Conservation (phyloP, 208 protist species). For the Angomonas desouzai region DNA sequence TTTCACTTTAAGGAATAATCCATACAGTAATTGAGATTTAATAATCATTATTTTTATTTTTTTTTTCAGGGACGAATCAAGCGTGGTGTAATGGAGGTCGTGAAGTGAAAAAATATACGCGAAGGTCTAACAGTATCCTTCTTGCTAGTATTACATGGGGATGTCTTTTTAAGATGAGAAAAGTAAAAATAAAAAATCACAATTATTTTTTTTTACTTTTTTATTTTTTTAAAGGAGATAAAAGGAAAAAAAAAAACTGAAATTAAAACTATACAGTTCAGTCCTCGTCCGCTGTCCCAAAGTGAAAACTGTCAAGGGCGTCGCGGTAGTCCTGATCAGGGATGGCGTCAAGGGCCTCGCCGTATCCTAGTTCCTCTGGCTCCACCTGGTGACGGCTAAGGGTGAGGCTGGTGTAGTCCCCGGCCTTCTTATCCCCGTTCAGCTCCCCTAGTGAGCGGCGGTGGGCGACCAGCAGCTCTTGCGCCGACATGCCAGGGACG, state of each 20-base stretch:
- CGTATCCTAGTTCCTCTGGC: conserved; percentile 20
- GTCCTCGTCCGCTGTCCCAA: conserved; percentile 19
- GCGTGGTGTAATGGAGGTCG: neutral
- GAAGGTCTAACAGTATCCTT: neutral
- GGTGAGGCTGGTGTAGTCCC: conserved; percentile 64
- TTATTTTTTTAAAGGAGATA: too few species aligned
- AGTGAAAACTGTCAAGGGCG: conserved; percentile 42
- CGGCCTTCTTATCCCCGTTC: conserved; percentile 22
- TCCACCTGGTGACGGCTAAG: conserved; percentile 70
- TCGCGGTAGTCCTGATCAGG: conserved; percentile 37
- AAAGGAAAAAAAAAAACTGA: conserved; percentile 10
- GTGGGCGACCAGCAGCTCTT: conserved; percentile 58
- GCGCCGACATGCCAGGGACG: conserved; percentile 54
- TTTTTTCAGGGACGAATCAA: too few species aligned
- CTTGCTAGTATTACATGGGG: neutral
- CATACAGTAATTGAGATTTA: too few species aligned
- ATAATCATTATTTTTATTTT: too few species aligned
- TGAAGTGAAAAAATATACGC: too few species aligned
- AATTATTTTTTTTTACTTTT: too few species aligned
- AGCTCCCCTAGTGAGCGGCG: conserved; percentile 41
- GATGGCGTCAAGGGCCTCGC: conserved; percentile 22
- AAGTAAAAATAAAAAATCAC: conserved; percentile 5
- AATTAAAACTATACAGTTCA: conserved; percentile 3
- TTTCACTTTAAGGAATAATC: too few species aligned
- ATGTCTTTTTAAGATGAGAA: neutral